Percentiles rank a stretch among this genome's conserved stretches.
Evolutionary conservation across 2,329 filamentous ascomycete genomes (phyloP).

Genomic region (Penicillium freii): DNA sequence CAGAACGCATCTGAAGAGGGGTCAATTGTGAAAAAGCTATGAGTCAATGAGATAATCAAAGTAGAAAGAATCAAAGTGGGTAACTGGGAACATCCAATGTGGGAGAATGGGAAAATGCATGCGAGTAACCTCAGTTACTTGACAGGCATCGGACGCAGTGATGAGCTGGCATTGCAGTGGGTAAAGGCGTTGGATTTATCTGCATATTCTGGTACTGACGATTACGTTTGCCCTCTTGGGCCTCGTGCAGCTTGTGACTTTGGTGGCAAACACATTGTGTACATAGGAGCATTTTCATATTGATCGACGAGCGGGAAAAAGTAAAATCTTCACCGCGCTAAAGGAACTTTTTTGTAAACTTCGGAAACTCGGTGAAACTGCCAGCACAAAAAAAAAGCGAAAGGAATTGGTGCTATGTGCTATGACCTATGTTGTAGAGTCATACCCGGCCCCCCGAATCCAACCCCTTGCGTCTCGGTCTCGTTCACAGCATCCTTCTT

Average conservation of each 20-base stretch:
- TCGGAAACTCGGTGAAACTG: neutral
- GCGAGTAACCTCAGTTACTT: constrained; percentile 17
- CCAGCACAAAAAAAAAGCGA: neutral
- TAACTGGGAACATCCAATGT: constrained; percentile 2
- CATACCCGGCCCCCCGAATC: constrained; percentile 3
- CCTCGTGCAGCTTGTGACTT: constrained; percentile 17
- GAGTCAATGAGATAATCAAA: constrained; percentile 3
- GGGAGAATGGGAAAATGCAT: constrained; percentile 8
- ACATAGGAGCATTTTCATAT: neutral
- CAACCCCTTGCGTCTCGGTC: constrained; percentile 16
- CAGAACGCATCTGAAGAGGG: constrained; percentile 24
- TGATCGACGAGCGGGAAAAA: neutral
- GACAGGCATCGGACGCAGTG: constrained; percentile 62
- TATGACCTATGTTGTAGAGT: constrained; percentile 6
- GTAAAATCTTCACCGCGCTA: neutral
- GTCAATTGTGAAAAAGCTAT: neutral
- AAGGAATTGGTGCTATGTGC: constrained; percentile 1
- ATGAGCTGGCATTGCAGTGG: constrained; percentile 66
- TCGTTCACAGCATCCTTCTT: neutral
- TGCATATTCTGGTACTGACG: constrained; percentile 10
- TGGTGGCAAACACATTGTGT: constrained; percentile 7
- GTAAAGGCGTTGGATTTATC: constrained; percentile 33
- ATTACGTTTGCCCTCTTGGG: constrained; percentile 21
- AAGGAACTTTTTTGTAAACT: neutral
- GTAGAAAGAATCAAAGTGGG: neutral